Percentiles rank a stretch among this genome's conserved stretches.
Evolutionary conservation across 2,329 filamentous ascomycete genomes (phyloP).

Genomic region (Thelonectria olida): DNA sequence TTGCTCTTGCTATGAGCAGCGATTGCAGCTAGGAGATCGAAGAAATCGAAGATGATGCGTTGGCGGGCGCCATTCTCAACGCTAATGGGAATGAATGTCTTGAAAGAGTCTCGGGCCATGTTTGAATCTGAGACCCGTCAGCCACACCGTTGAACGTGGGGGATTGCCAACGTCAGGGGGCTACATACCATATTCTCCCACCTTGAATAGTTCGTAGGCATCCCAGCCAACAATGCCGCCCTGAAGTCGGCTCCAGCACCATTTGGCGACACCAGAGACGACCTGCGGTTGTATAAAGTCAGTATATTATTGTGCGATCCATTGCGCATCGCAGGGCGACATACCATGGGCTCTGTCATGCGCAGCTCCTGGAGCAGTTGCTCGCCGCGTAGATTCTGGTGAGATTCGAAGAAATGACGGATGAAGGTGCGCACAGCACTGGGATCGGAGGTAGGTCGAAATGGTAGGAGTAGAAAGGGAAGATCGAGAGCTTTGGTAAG

Average conservation of each 20-base stretch:
- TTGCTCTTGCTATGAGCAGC: slow-evolving; percentile 94
- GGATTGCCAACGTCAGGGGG: slow-evolving; percentile 1
- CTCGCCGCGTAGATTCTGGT: slow-evolving; percentile 73
- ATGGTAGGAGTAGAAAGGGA: slow-evolving; percentile 93
- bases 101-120: slow-evolving; percentile 91
- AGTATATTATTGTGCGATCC: slow-evolving; percentile 23
- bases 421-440: slow-evolving; percentile 93
- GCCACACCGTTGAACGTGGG: slow-evolving; percentile 16
- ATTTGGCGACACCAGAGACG: slow-evolving; percentile 92
- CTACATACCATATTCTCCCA: slow-evolving; percentile 83
- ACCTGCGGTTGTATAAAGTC: slow-evolving; percentile 65
- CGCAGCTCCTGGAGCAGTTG: slow-evolving; percentile 84
- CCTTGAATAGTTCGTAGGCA: slow-evolving; percentile 93
- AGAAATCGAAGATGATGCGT: slow-evolving; percentile 95
- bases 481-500: slow-evolving; percentile 76
- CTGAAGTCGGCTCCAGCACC: slow-evolving; percentile 95
- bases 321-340: slow-evolving; percentile 37
- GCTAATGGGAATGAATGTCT: slow-evolving; percentile 94
- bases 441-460: slow-evolving; percentile 91
- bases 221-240: slow-evolving; percentile 97
- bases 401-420: slow-evolving; percentile 86
- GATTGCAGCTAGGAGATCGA: slow-evolving; percentile 89
- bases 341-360: slow-evolving; percentile 92
- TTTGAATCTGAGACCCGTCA: slow-evolving; percentile 76
- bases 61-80: slow-evolving; percentile 87